phyloP scores from a whole-genome alignment of 139 green algal species.

The Closterium sp. region DNA sequence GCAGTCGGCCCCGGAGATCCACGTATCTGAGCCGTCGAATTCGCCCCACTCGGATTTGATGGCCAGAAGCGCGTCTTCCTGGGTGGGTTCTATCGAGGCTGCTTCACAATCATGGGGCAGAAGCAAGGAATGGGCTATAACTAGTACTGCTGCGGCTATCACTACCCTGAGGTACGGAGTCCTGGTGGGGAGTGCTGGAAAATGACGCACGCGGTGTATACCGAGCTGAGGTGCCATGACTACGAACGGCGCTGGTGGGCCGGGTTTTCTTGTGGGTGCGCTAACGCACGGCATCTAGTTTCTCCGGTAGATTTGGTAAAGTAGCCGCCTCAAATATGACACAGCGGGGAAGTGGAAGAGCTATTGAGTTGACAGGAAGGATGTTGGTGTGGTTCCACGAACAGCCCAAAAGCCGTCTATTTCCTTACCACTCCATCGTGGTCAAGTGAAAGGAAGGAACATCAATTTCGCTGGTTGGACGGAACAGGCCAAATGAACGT shows the following conservation, averaged over 20 bases:
- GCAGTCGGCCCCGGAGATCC: neutral
- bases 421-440: neutral
- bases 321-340: neutral
- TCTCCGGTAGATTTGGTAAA: neutral
- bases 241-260: neutral
- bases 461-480: too few species aligned
- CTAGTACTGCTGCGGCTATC: neutral
- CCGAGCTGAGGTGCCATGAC: neutral
- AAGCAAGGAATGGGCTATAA: neutral
- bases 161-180: neutral
- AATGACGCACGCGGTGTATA: neutral
- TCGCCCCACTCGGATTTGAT: neutral
- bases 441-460: neutral
- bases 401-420: too few species aligned
- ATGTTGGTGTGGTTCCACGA: too few species aligned
- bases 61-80: neutral
- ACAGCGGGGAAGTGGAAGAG: neutral
- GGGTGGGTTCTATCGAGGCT: neutral
- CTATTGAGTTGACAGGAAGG: too few species aligned
- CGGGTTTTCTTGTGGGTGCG: neutral
- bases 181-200: too few species aligned
- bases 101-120: neutral
- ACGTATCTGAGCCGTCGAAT: neutral
- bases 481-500: neutral
- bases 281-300: neutral